A percentile compares a stretch with the other conserved stretches of the same genome.
These are phyloP conservation scores for Fusarium denticulatum DNA, from an alignment of 2,329 filamentous ascomycete species.

Conservation along the genomic window DNA sequence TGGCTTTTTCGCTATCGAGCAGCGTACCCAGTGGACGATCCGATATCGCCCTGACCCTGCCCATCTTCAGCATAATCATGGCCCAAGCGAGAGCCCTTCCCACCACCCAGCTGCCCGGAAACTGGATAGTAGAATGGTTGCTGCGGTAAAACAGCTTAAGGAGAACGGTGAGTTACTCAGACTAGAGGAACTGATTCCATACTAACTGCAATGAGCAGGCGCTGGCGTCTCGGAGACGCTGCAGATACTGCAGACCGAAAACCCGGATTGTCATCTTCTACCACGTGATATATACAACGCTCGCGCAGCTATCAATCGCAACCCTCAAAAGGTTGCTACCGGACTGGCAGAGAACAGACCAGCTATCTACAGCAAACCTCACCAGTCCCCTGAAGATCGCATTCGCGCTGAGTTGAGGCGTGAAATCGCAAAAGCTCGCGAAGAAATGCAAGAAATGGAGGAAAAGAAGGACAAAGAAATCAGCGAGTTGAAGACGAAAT, in stretches of 20 bases:
- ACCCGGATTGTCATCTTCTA: conserved; percentile 70
- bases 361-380: conserved; percentile 73
- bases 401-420: conserved; percentile 70
- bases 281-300: conserved; percentile 75
- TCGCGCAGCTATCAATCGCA: conserved; percentile 72
- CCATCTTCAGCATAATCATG: conserved; percentile 71
- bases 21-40: conserved; percentile 73
- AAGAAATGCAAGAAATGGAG: conserved; percentile 65
- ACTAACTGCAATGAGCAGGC: conserved; percentile 58
- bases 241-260: conserved; percentile 71
- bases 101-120: conserved; percentile 73
- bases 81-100: conserved; percentile 73
- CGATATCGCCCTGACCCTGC: conserved; percentile 68
- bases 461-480: conserved; percentile 68
- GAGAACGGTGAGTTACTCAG: conserved; percentile 65
- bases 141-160: conserved; percentile 72
- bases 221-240: conserved; percentile 73
- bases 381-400: conserved; percentile 70
- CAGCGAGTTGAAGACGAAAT: conserved; percentile 64
- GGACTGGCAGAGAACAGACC: conserved; percentile 69
- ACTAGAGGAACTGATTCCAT: conserved; percentile 29
- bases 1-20: conserved; percentile 76
- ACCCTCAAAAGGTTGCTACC: conserved; percentile 69
- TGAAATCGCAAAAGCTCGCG: conserved; percentile 67
- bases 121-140: conserved; percentile 73